Conservation (phyloP, 192 early-diverging fungal species). For the Coemansia sp. region DNA sequence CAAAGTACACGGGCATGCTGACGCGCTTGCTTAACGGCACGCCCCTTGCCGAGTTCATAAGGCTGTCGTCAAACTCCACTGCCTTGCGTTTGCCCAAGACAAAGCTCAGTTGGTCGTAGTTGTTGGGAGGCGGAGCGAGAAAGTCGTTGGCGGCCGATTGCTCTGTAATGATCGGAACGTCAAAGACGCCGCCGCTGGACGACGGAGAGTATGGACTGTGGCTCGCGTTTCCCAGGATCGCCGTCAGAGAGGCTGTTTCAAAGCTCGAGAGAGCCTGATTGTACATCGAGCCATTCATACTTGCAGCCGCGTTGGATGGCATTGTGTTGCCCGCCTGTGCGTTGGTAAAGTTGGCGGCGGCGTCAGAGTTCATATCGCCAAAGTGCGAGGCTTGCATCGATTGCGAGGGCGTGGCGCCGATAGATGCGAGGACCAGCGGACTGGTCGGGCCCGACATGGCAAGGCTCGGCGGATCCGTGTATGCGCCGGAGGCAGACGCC, state of each 20-base stretch:
- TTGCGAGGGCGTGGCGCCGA: conserved; percentile 36
- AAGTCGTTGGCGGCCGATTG: conserved; percentile 2
- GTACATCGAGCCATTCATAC: conserved; percentile 9
- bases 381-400: conserved; percentile 34
- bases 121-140: conserved; percentile 5
- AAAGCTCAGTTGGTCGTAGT: conserved; percentile 8
- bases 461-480: neutral
- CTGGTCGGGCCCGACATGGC: conserved; percentile 13
- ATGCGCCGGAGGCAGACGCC: conserved; percentile 19
- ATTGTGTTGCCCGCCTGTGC: conserved; percentile 11
- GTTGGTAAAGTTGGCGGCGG: conserved; percentile 3
- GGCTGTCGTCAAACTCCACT: conserved; percentile 8
- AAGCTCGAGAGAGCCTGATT: conserved; percentile 7
- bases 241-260: conserved; percentile 9
- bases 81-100: conserved; percentile 33
- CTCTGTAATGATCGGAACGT: neutral
- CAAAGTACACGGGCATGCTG: conserved; percentile 40
- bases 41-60: conserved; percentile 18
- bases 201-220: conserved; percentile 1
- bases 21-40: conserved; percentile 45
- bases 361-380: conserved; percentile 20
- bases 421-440: conserved; percentile 31
- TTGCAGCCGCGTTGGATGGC: neutral
- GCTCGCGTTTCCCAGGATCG: conserved; percentile 12
- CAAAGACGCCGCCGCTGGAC: neutral